Base-by-base conservation (phyloP, 2,329 filamentous ascomycete genomes). In the Scytalidium lignicola region DNA sequence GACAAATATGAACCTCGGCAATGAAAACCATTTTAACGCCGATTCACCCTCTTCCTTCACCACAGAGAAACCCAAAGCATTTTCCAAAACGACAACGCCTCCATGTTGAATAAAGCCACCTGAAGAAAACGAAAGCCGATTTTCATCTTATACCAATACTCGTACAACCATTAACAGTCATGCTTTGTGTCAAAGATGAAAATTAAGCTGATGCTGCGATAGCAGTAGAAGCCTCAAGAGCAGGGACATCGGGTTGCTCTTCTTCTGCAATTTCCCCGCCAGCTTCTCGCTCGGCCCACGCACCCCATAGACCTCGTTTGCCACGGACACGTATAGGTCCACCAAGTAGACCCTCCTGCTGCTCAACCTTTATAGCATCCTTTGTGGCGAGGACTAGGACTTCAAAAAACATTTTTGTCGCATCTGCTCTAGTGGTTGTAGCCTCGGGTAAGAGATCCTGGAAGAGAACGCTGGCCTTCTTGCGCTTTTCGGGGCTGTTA, bases 381-480 rank as follows among this genome's bases (percentile, higher is more conserved):
- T 99, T 99, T 40, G 93, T 99, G 4, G 92, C 93, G 43, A 99
- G 78, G 2, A 99, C 93, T 20, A 99, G 76, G 48, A 93, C 86
- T 71, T 99, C 93, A 62, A 99, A 99, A 74, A 99, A 99, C 90
- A 99, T 96, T 77, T 96, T 96, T 41, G 93, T 99, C 0, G 93
- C 93, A 61, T 97, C 93, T 8, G 87, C 86, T 67, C 89, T 88
- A 57, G 80, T 90, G 1, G 92, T 92, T 52, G 79, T 80, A 55
- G 77, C 72, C 69, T 95, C 89, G 0, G 93, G 93, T 28, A 96
- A 78, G 43, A 99, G 78, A 50, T 95, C 87, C 62, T 96, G 92
- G 75, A 99, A 96, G 2, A 95, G 76, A 2, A 95, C 90, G 12
- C 82, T 82, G 20, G 77, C 79, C 66, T 86, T 86, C 67, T 85